A percentile compares a stretch with the other conserved stretches of the same genome.
Conservation (phyloP, 2,329 filamentous ascomycete genomes). For the Cladosporium sp. region DNA sequence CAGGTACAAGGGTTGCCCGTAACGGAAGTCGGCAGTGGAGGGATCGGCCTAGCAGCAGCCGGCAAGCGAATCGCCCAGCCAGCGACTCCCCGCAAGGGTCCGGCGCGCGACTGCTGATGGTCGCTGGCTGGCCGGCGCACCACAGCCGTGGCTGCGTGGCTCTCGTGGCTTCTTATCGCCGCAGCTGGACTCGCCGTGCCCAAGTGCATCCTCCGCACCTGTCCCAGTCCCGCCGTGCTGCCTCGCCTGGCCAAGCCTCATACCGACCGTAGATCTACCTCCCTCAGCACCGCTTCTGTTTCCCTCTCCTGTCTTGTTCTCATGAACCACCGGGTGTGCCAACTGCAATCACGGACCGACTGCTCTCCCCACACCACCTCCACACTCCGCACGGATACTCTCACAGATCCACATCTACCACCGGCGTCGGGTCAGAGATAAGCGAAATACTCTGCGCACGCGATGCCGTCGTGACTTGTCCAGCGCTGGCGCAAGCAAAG, state of each 20-base stretch:
- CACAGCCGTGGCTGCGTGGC: too few species aligned
- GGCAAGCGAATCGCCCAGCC: too few species aligned
- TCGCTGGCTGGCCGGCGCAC: too few species aligned
- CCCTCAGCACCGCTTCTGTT: neutral
- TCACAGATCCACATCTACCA: slow-evolving; percentile 3
- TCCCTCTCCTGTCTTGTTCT: neutral
- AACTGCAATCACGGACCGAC: slow-evolving; percentile 1
- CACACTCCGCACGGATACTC: slow-evolving; percentile 9
- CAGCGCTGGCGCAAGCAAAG: neutral
- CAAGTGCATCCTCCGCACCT: neutral
- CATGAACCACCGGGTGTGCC: neutral
- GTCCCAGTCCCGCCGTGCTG: neutral
- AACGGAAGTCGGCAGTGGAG: too few species aligned
- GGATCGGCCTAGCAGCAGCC: too few species aligned
- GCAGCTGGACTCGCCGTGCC: too few species aligned
- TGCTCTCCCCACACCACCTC: slow-evolving; percentile 8
- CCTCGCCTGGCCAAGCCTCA: neutral
- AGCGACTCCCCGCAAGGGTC: too few species aligned
- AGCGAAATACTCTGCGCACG: slow-evolving; percentile 4
- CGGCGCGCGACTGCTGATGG: too few species aligned
- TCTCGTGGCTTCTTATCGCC: too few species aligned
- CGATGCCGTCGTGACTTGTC: slow-evolving; percentile 6
- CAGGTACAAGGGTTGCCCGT: too few species aligned
- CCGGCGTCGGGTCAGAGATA: slow-evolving; percentile 7
- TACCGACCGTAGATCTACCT: neutral